Percentiles rank a stretch among this genome's conserved stretches.
Evolutionary conservation across 1,139 yeast species (phyloP).

Genomic region (Nakaseomyces uthaithaninus): DNA sequence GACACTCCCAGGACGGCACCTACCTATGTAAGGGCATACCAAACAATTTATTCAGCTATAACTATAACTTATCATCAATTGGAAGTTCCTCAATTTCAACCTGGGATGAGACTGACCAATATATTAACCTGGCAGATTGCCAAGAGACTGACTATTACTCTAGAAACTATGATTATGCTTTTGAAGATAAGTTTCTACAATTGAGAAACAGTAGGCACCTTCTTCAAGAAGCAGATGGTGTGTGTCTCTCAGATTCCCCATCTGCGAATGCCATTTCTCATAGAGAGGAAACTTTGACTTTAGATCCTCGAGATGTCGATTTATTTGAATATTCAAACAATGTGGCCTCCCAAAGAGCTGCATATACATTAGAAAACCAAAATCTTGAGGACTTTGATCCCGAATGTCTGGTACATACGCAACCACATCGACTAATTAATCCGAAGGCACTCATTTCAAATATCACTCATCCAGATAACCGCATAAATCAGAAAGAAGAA

Average conservation of each 20-base stretch:
- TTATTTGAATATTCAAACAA: background rate
- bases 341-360: too few species aligned
- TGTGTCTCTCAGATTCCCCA: background rate
- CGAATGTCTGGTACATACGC: constrained; percentile 6
- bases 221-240: background rate
- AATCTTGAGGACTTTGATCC: background rate
- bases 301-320: background rate
- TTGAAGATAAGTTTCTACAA: background rate
- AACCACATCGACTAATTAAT: constrained; percentile 9
- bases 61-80: background rate
- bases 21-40: background rate
- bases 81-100: background rate
- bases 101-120: constrained; percentile 5
- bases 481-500: background rate
- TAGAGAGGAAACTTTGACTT: background rate
- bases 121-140: background rate
- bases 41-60: background rate
- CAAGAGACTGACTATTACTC: background rate
- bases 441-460: background rate
- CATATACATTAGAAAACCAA: too few species aligned
- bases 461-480: background rate
- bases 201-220: background rate
- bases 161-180: background rate
- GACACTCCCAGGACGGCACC: too few species aligned
- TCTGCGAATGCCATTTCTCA: background rate